Evolutionary conservation across 345 rosid genomes (phyloP).

Genomic region (Camelina laxa): DNA sequence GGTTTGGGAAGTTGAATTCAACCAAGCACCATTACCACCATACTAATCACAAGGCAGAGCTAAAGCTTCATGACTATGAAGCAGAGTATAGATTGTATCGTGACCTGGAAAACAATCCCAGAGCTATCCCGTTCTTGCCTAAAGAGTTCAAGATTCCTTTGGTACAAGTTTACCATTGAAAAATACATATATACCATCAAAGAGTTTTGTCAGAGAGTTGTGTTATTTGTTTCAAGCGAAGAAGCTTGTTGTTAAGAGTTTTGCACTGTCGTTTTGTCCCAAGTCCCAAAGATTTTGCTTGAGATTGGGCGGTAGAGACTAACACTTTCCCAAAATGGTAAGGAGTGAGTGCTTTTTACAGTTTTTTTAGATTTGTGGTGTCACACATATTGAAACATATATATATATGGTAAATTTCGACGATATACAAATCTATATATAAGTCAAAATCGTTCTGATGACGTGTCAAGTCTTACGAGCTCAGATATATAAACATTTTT

Average conservation of each 20-base stretch:
- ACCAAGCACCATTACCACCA: constrained; percentile 92
- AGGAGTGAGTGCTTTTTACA: constrained; percentile 17
- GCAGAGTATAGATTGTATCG: constrained; percentile 78
- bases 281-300: constrained; percentile 12
- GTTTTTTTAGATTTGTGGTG: constrained; percentile 2
- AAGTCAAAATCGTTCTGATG: not conserved
- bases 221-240: not conserved
- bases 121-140: constrained; percentile 71
- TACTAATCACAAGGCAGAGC: constrained; percentile 87
- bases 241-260: constrained; percentile 23
- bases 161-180: constrained; percentile 64
- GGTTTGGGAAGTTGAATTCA: constrained; percentile 73
- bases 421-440: constrained; percentile 15
- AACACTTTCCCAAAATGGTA: constrained; percentile 12
- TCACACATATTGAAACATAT: not conserved
- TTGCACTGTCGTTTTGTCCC: constrained; percentile 6
- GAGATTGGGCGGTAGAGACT: constrained; percentile 10
- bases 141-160: constrained; percentile 69
- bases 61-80: constrained; percentile 76
- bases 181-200: constrained; percentile 12
- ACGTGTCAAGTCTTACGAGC: constrained; percentile 5
- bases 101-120: constrained; percentile 62
- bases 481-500: not conserved
- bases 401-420: constrained; percentile 11
- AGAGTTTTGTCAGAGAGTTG: constrained; percentile 24